Evolutionary conservation across 2,329 filamentous ascomycete species (phyloP), one percentile per base, ranked within the genome.

Genomic region (Ophiocordyceps unilateralis): DNA sequence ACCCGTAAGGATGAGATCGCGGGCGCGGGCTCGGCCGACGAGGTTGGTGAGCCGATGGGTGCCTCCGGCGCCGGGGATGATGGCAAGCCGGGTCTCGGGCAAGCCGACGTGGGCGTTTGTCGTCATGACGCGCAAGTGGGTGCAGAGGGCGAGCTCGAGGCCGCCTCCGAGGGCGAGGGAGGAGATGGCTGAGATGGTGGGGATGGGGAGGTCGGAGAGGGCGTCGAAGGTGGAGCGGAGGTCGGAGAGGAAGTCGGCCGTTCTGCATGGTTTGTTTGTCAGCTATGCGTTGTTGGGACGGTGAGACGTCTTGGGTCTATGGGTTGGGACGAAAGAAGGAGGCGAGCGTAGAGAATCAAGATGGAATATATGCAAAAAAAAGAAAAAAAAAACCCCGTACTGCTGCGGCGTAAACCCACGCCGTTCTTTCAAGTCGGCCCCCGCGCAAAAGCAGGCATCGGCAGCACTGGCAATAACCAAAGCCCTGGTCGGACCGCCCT

Each of bases 31-130:
- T 21, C 82, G 65, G 5, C 91, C 91, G 49, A 98, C 81, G 19
- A 98, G 63, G 9, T 72, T 74, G 1, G 87, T 86, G 1, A 98
- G 76, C 10, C 91, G 80, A 61, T 86, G 85, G 1, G 89, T 96
- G 46, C 89, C 91, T 38, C 91, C 91, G 2, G 89, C 91, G 46
- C 91, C 91, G 3, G 91, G 91, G 49, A 98, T 83, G 58, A 98
- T 98, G 44, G 83, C 91, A 2, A 98, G 73, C 2, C 88, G 74
- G 1, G 91, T 96, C 60, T 98, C 91, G 1, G 91, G 91, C 5
- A 96, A 75, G 0, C 78, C 88, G 43, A 98, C 77, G 21, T 70
- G 66, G 15, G 86, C 83, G 28, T 79, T 83, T 34, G 83, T 86
- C 26, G 79, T 74, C 50, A 96, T 80, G 42, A 98, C 81, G 50